Base-by-base conservation (phyloP, 257 asterid species). In the Datura wrightii region DNA sequence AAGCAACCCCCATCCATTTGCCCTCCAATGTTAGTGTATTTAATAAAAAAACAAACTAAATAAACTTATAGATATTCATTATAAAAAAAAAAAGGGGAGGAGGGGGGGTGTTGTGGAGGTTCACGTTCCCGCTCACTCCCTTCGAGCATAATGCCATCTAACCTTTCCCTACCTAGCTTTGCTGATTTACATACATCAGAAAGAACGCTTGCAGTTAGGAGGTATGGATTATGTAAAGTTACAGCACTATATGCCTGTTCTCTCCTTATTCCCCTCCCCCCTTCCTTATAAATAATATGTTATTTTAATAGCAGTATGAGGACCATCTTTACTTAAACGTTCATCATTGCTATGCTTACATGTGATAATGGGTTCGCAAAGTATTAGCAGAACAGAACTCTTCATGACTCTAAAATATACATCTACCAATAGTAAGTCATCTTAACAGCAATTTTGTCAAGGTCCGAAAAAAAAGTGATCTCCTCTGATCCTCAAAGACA, bases 1-100 rank as follows among this genome's bases (percentile, higher is more conserved):
- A 65, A 76, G 46, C 62, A 11, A 72, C 50, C 50, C 31, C 18
- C 62, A 31, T 50, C 82, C 62, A 76, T 46, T 46, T 76, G 59
- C 59, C 59, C 62, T 50, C 60, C 42, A 76, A 76, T 14, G 39
- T 50, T 50, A 10, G 81, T 24, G 60, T 74, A 24, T 74, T 46
- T 10, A 14, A 13, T 19, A n/a, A 48, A 74, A 74, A 74, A 74
- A 11, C 59, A 74, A 24, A 41, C 42, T 74, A 71, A 71, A n/a
- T n/a, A 71, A 71, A 44, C 53, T 71, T 71, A 71, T 10, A 71
- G 79, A 24, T 62, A 24, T 62, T 31, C 31, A 24, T 10, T n/a
- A n/a, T n/a, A n/a, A n/a, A n/a, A n/a, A 10, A 63, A 65, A 14
- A 13, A 44, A 34, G 72, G 37, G 72, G n/a, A 34, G n/a, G n/a